Base-by-base conservation (phyloP, 2,329 filamentous ascomycete genomes). In the Pyricularia sp. region DNA sequence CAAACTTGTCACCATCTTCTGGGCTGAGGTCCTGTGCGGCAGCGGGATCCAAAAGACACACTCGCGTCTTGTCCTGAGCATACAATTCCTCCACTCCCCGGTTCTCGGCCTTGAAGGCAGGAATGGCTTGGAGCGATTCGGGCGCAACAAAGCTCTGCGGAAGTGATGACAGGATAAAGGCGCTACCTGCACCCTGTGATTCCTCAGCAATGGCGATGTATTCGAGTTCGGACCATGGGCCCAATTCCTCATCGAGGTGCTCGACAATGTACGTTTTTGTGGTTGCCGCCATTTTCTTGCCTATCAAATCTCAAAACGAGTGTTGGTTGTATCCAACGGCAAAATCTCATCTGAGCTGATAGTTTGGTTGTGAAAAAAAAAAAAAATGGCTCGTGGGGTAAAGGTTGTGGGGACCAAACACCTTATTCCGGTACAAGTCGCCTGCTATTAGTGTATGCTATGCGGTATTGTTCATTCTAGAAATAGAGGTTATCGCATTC, bases 211-310 rank as follows among this genome's bases (percentile, higher is more conserved):
- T 97, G 72, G 89, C 85, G 65, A 86, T 80, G 78, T 99, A 99
- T 79, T 99, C 94, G 64, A 97, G 84, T 68, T 91, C 87, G 28
- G 94, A 97, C 94, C 94, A 99, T 55, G 86, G 84, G 40, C 96
- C 94, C 33, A 99, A 83, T 77, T 99, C 94, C 55, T 90, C 88
- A 78, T 99, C 94, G 69, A 99, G 87, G 77, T 99, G 93, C 80
- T 97, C 93, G 71, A 97, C 93, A 72, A 97, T 90, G 78, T 94
- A 97, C 59, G 87, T 93, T 77, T 92, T 90, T 69, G 75, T 74
- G 57, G 73, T 67, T 24, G 76, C 71, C 78, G 81, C 81, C 9
- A 62, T 62, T 35, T 62, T 40, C 1, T 40, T 16, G 33, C 4
- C 33, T 40, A 12, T 40, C 33, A 40, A 40, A 5, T 40, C 12